A percentile compares a stretch with the other conserved stretches of the same genome.
phyloP scores from a whole-genome alignment of 768 basidiomycete genomes.

The Xerocomellus chrysenteron region DNA sequence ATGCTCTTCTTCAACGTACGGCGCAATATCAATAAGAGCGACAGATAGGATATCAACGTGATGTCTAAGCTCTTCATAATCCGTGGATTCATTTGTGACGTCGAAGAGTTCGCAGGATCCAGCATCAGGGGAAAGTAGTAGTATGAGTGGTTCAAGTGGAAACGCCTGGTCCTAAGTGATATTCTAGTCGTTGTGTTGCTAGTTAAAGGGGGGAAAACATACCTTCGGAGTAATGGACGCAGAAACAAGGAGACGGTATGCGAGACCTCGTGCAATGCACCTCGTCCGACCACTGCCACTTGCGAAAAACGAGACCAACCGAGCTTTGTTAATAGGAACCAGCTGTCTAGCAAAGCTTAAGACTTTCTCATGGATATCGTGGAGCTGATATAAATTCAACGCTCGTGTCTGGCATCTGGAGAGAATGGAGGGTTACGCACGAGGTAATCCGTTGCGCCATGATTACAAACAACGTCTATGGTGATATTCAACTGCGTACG shows the following conservation, averaged over 20 bases:
- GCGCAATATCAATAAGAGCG: slow-evolving; percentile 57
- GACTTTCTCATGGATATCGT: slow-evolving; percentile 44
- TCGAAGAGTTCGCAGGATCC: slow-evolving; percentile 50
- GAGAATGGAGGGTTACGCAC: slow-evolving; percentile 15
- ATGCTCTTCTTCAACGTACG: slow-evolving; percentile 53
- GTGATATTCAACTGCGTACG: slow-evolving; percentile 45
- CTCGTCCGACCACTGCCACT: slow-evolving; percentile 48
- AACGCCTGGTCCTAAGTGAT: slow-evolving; percentile 45
- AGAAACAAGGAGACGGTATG: slow-evolving; percentile 37
- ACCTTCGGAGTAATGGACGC: slow-evolving; percentile 8
- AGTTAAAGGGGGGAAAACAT: slow-evolving; percentile 2
- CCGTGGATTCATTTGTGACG: slow-evolving; percentile 49
- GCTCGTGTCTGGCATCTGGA: neutral
- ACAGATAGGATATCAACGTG: slow-evolving; percentile 57
- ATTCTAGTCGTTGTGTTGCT: neutral
- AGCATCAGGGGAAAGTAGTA: slow-evolving; percentile 46
- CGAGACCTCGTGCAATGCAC: slow-evolving; percentile 59
- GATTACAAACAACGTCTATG: slow-evolving; percentile 46
- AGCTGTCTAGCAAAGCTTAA: slow-evolving; percentile 41
- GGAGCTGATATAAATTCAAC: slow-evolving; percentile 40
- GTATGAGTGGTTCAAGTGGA: slow-evolving; percentile 48
- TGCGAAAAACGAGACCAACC: slow-evolving; percentile 50
- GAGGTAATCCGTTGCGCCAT: slow-evolving; percentile 33
- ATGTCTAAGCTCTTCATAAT: slow-evolving; percentile 60
- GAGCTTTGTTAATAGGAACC: slow-evolving; percentile 49